Conservation (phyloP, 306 rosid species). For the Cucurbita argyrosperma region DNA sequence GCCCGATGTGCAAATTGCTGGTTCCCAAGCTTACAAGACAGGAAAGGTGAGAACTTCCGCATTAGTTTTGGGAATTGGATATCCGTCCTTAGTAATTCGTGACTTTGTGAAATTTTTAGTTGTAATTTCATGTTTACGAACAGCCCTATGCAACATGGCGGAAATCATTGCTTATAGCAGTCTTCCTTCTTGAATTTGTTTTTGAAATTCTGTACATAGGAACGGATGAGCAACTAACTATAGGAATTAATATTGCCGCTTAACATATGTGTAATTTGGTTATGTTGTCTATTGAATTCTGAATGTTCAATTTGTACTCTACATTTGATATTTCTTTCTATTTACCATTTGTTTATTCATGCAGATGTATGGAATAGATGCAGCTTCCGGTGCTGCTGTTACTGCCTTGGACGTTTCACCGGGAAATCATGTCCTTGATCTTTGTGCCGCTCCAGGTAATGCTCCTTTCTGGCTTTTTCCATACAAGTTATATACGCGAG, state of each 20-base stretch:
- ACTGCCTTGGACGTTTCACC: slow-evolving; percentile 45
- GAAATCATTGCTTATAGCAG: background rate
- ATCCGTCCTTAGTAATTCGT: background rate
- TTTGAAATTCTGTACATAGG: background rate
- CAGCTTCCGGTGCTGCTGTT: slow-evolving; percentile 96
- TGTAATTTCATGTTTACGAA: background rate
- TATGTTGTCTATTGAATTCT: background rate
- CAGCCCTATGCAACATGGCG: background rate
- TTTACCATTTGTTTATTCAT: background rate
- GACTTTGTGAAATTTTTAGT: background rate
- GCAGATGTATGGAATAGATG: slow-evolving; percentile 92
- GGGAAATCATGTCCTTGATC: slow-evolving; percentile 86
- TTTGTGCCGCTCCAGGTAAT: slow-evolving; percentile 95
- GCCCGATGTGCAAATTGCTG: slow-evolving; percentile 50
- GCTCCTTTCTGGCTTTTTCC: background rate
- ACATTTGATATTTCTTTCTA: background rate
- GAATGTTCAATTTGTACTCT: background rate
- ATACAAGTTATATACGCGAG: background rate
- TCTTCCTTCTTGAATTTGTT: background rate
- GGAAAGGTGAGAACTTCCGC: slow-evolving; percentile 43
- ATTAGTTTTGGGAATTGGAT: background rate
- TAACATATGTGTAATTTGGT: background rate
- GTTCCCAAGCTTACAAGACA: slow-evolving; percentile 45
- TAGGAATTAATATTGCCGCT: background rate
- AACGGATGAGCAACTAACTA: background rate